A percentile compares a stretch with the other conserved stretches of the same genome.
Conservation (phyloP, 805 yeast species). For the Wickerhamomyces silvicola region DNA sequence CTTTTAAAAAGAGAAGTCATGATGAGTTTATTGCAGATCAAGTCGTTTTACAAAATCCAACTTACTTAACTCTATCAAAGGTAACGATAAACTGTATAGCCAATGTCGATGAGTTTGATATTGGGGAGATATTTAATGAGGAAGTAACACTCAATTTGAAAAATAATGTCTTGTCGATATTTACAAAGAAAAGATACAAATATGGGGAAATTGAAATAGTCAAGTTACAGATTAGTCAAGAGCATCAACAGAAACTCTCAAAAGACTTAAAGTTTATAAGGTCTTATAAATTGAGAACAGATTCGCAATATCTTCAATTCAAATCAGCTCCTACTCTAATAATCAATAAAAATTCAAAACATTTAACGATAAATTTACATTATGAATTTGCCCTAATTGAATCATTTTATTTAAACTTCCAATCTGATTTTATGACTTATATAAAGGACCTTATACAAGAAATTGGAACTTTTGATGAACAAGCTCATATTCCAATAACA, state of each 20-base stretch:
- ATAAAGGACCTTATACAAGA: slow-evolving; percentile 4
- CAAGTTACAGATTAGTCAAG: slow-evolving; percentile 1
- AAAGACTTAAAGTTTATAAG: slow-evolving; percentile 1
- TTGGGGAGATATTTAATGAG: neutral
- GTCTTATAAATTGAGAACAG: neutral
- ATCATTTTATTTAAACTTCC: slow-evolving; percentile 6
- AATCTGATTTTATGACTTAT: neutral
- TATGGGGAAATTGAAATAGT: slow-evolving; percentile 5
- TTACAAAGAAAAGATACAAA: slow-evolving; percentile 10
- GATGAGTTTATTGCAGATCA: no score
- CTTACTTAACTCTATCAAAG: no score
- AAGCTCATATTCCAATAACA: slow-evolving; percentile 9
- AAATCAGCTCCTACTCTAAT: slow-evolving; percentile 3
- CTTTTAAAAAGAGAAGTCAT: no score
- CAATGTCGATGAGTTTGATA: no score
- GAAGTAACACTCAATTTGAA: neutral
- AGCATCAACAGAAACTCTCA: neutral
- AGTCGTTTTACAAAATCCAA: no score
- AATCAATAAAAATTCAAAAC: neutral
- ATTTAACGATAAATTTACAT: slow-evolving; percentile 1
- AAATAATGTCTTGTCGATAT: neutral
- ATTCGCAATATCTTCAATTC: slow-evolving; percentile 1
- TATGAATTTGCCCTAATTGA: slow-evolving; percentile 8
- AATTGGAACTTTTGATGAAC: neutral
- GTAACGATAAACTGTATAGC: no score